Evolutionary conservation across 768 basidiomycete species (phyloP).

Genomic region (Exidia glandulosa): DNA sequence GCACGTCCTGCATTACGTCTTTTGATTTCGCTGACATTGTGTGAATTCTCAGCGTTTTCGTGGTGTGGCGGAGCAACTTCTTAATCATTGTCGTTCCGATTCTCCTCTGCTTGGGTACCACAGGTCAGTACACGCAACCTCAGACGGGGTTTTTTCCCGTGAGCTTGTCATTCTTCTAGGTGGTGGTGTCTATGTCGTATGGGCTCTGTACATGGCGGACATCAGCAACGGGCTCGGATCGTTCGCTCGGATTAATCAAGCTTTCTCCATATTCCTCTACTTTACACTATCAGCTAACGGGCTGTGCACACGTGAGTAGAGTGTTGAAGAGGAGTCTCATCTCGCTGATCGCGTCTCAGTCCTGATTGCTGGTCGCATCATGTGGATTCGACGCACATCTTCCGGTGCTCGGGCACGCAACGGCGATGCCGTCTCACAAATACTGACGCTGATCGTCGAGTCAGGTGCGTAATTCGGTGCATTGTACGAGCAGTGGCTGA

Average conservation of each 20-base stretch:
- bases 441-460: neutral
- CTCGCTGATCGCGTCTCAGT: neutral
- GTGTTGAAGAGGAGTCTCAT: neutral
- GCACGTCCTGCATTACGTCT: neutral
- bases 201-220: neutral
- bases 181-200: neutral
- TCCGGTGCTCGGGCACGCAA: neutral
- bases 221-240: neutral
- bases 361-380: neutral
- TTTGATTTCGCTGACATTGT: conserved; percentile 12
- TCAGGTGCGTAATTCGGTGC: neutral
- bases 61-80: too few species aligned
- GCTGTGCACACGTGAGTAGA: neutral
- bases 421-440: neutral
- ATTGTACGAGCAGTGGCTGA: too few species aligned
- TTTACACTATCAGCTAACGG: neutral
- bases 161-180: too few species aligned
- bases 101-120: too few species aligned
- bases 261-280: neutral
- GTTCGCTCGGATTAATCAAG: neutral
- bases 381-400: neutral
- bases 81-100: too few species aligned
- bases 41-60: too few species aligned
- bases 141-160: too few species aligned
- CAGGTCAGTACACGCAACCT: too few species aligned